Base-by-base conservation (phyloP, 805 yeast species). In the Candida tallmaniae region DNA sequence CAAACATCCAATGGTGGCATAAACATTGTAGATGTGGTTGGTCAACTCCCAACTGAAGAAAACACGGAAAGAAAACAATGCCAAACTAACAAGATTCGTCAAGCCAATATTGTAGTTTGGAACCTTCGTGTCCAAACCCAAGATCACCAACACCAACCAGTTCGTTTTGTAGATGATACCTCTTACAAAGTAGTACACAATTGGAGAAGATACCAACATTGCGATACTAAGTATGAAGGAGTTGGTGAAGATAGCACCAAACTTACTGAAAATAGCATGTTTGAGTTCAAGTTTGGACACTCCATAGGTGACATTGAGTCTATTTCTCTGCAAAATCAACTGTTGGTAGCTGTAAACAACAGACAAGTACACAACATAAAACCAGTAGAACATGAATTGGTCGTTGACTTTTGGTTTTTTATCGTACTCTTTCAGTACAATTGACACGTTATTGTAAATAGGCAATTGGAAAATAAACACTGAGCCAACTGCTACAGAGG, bases 1-100 rank as follows among this genome's bases (percentile, higher is more conserved):
- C 33, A 83, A 50, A 52, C 90, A 83, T 2, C 93, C 90, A 43
- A 81, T 70, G 10, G 81, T 70, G 36, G 84, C 70, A 50, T 80
- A 82, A 2, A 82, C 81, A 47, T 77, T 67, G 50, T 73, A 83
- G 1, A 78, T 57, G 36, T 74, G 69, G 48, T 80, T 79, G 16
- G 73, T 52, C 6, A 70, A 29, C 47, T 83, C 88, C 75, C 83
- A 75, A 8, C 53, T 45, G 23, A 65, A 48, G 24, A 60, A 54
- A 15, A 61, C 41, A n/a, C 65, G 45, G 40, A 52, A 68, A 20
- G 65, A 59, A 3, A 57, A 48, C 15, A 50, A 48, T 4, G 58
- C 49, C 13, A 65, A 47, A 39, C 51, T 57, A 11, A 57, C 12
- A 31, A 56, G 50, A 5, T 61, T 49, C 2, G 42, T 41, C 18